Evolutionary conservation across 306 rosid species (phyloP), one percentile per base, ranked within the genome.

Genomic region (Biancaea sappan): DNA sequence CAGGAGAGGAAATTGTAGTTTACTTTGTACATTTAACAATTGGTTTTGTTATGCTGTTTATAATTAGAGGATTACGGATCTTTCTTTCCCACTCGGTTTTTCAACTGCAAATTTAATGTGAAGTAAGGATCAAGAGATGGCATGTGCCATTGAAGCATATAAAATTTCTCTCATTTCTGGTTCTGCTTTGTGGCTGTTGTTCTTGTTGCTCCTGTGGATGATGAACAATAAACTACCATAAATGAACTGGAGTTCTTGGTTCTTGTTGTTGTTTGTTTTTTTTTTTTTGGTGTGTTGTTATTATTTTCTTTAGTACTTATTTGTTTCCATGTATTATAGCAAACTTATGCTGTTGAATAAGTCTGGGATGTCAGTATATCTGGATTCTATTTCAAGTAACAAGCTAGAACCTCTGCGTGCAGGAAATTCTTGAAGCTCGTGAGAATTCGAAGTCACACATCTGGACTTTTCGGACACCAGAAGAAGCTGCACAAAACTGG

Each of bases 401-500:
- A 70, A 51, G 74, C 28, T 72, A 43, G 50, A 29, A 29, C 43
- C 69, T 71, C 31, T 74, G 71, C 31, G 34, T 75, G 90, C 90
- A 94, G 97, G 98, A 88, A 75, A 82, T 91, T 84, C 84, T 94
- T 70, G 89, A 91, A 80, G 21, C 78, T 75, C 86, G 87, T 47
- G 93, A 90, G 75, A 85, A 84, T 66, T 79, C 84, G 34, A 86
- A 85, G 81, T 3, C 81, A 72, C 98, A 91, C 71, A 81, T 91
- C 29, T 94, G 95, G 98, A 84, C 81, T 43, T 82, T 84, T 71
- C 89, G 94, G 43, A 86, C 92, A 13, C 86, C 84, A n/a, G 88
- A 87, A 84, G 96, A 84, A 84, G 88, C 96, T 73, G 83, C 95
- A 3, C 47, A 77, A 9, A 3, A 84, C 74, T 94, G 95, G 98